phyloP scores from a whole-genome alignment of 2,329 filamentous ascomycete genomes.

The Hymenoscyphus infarciens region DNA sequence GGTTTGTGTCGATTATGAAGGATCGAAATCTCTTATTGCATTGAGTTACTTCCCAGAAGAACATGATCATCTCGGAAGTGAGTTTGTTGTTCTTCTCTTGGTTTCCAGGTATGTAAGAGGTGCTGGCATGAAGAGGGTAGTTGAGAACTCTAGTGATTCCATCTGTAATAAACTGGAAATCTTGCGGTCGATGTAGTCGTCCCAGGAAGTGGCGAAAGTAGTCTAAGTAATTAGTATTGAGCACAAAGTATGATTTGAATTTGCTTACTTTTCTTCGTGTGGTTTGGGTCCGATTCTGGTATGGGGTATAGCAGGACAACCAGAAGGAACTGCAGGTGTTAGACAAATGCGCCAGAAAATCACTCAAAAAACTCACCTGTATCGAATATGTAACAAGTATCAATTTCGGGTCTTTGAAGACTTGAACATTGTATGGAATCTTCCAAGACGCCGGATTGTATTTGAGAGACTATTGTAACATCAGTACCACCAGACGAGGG shows the following conservation, averaged over 20 bases:
- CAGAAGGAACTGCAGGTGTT: slow-evolving; percentile 64
- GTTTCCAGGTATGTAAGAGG: slow-evolving; percentile 81
- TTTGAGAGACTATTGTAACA: slow-evolving; percentile 70
- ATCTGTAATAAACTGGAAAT: slow-evolving; percentile 96
- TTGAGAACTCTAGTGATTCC: slow-evolving; percentile 91
- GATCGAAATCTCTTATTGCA: slow-evolving; percentile 97
- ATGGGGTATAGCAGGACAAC: slow-evolving; percentile 83
- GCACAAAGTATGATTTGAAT: background rate
- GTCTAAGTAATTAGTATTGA: slow-evolving; percentile 41
- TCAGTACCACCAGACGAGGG: slow-evolving; percentile 12
- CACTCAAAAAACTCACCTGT: slow-evolving; percentile 41
- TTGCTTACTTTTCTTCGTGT: slow-evolving; percentile 61
- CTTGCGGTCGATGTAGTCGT: slow-evolving; percentile 84
- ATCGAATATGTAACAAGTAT: slow-evolving; percentile 87
- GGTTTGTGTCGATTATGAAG: slow-evolving; percentile 93
- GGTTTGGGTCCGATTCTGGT: slow-evolving; percentile 65
- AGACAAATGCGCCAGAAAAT: background rate
- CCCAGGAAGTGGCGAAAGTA: slow-evolving; percentile 82
- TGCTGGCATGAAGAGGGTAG: slow-evolving; percentile 84
- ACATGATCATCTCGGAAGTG: slow-evolving; percentile 91
- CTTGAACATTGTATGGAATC: slow-evolving; percentile 87
- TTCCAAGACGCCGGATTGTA: slow-evolving; percentile 94
- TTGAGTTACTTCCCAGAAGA: slow-evolving; percentile 96
- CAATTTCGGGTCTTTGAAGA: slow-evolving; percentile 88
- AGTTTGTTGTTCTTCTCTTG: slow-evolving; percentile 72